Base-by-base conservation (phyloP, 192 early-diverging fungal species). In the Kickxella alabastrina region DNA sequence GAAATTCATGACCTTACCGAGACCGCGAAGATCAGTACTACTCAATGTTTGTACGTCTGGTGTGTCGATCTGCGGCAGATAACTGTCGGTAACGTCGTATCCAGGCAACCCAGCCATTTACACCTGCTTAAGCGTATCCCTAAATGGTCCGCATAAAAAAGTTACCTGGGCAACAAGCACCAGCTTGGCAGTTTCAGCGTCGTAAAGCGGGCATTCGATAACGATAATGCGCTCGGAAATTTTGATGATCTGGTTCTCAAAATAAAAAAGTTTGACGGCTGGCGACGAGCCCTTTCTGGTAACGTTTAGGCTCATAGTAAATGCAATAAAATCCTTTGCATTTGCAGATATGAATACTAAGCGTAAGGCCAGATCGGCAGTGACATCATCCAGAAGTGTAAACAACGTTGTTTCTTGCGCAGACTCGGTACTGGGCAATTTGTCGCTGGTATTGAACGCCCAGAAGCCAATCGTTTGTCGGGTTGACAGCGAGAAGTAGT, bases 231-330 rank as follows among this genome's bases (percentile, higher is more conserved):
- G 34, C 8, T 15, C 42, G 18, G 42, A 15, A 10, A 57, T 18
- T 2, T 10, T 4, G n/a, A 22, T 23, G 12, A 39, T 24, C 1
- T 12, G 19, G 1, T 54, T 49, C 4, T 61, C 54, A 58, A 69
- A 61, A 15, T 42, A 69, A 49, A 69, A 57, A 34, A 10, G 26
- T 1, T 43, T 39, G 22, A 49, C 65, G 0, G 26, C 4, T 5
- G 54, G 21, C n/a, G 42, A 34, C 1, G 0, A n/a, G 3, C 4
- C 36, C 1, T 26, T 27, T 27, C 28, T 52, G 10, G 17, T 17
- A 12, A 62, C 52, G 24, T 43, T 57, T 6, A 69, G 38, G 45
- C 58, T 69, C n/a, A 62, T 59, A 6, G 66, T 69, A 32, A 69
- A 45, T 2, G 54, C 58, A 22, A 61, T 32, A 22, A 57, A 24